phyloP scores from a whole-genome alignment of 2,329 filamentous ascomycete species.

The Trichoderma endophyticum region DNA sequence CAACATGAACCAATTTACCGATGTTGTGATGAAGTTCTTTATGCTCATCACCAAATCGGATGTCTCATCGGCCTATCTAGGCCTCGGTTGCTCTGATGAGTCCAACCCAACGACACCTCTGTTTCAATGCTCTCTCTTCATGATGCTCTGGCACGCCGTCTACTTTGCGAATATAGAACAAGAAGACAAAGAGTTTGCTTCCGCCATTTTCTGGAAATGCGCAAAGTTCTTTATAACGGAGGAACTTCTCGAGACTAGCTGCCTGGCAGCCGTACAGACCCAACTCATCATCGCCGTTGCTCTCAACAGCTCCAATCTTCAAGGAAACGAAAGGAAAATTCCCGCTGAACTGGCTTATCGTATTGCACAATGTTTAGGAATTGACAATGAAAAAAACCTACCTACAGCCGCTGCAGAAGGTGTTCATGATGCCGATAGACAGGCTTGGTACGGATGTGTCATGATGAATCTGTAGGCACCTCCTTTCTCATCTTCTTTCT shows the following conservation, averaged over 20 bases:
- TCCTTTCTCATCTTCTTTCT: background rate
- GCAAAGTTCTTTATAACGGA: slow-evolving; percentile 32
- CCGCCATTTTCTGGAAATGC: slow-evolving; percentile 33
- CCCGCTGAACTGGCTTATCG: slow-evolving; percentile 41
- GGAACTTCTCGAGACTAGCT: slow-evolving; percentile 34
- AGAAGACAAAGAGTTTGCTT: slow-evolving; percentile 23
- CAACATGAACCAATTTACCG: slow-evolving; percentile 39
- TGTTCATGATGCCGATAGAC: slow-evolving; percentile 30
- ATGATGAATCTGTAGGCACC: slow-evolving; percentile 35
- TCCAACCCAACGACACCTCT: slow-evolving; percentile 34
- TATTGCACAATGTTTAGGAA: slow-evolving; percentile 39
- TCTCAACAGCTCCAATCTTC: slow-evolving; percentile 40
- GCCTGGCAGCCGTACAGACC: slow-evolving; percentile 39
- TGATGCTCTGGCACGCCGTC: slow-evolving; percentile 41
- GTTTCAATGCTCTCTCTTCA: slow-evolving; percentile 42
- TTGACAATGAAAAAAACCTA: slow-evolving; percentile 33
- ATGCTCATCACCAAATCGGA: slow-evolving; percentile 16
- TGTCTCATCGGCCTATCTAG: slow-evolving; percentile 25
- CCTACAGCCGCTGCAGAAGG: background rate
- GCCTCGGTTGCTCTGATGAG: slow-evolving; percentile 30
- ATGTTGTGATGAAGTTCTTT: slow-evolving; percentile 41
- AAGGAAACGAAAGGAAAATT: slow-evolving; percentile 41
- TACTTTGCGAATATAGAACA: slow-evolving; percentile 36
- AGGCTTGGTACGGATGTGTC: slow-evolving; percentile 41
- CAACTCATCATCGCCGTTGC: slow-evolving; percentile 38